Percentiles rank a stretch among this genome's conserved stretches.
Evolutionary conservation across 2,329 filamentous ascomycete genomes (phyloP).

Genomic region (Elsinoe perseae): DNA sequence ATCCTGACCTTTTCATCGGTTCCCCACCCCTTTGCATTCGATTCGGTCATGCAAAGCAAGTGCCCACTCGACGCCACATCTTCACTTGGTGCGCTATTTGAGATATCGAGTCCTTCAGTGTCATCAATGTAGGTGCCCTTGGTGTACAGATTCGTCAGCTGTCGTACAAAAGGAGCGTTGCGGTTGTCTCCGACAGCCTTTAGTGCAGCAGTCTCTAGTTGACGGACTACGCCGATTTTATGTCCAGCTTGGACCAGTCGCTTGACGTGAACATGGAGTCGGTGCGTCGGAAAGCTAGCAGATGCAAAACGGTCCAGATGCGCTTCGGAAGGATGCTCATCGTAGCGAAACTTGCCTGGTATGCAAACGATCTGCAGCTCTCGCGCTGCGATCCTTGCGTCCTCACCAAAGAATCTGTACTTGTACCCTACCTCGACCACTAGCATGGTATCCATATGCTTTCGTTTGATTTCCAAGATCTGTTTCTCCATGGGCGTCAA

Average conservation of each 20-base stretch:
- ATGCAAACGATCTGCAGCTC: slow-evolving; percentile 94
- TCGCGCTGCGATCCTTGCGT: slow-evolving; percentile 80
- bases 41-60: slow-evolving; percentile 84
- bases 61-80: slow-evolving; percentile 66
- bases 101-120: slow-evolving; percentile 63
- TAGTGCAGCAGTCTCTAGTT: slow-evolving; percentile 88
- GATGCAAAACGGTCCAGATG: slow-evolving; percentile 89
- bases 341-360: slow-evolving; percentile 86
- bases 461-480: slow-evolving; percentile 85
- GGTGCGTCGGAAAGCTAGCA: slow-evolving; percentile 87
- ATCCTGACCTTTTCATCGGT: slow-evolving; percentile 91
- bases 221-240: slow-evolving; percentile 91
- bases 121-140: slow-evolving; percentile 98
- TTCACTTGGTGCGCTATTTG: slow-evolving; percentile 49
- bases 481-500: slow-evolving; percentile 92
- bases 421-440: slow-evolving; percentile 97
- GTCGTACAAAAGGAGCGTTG: slow-evolving; percentile 83
- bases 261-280: slow-evolving; percentile 88
- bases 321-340: slow-evolving; percentile 88
- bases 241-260: slow-evolving; percentile 84
- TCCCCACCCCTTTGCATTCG: slow-evolving; percentile 66
- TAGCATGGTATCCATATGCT: slow-evolving; percentile 80
- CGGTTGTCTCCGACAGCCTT: slow-evolving; percentile 94
- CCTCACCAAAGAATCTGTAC: slow-evolving; percentile 93
- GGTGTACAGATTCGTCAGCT: slow-evolving; percentile 93